These are phyloP conservation scores for Hericium coralloides DNA, from an alignment of 768 basidiomycete genomes.

Conservation along the genomic window DNA sequence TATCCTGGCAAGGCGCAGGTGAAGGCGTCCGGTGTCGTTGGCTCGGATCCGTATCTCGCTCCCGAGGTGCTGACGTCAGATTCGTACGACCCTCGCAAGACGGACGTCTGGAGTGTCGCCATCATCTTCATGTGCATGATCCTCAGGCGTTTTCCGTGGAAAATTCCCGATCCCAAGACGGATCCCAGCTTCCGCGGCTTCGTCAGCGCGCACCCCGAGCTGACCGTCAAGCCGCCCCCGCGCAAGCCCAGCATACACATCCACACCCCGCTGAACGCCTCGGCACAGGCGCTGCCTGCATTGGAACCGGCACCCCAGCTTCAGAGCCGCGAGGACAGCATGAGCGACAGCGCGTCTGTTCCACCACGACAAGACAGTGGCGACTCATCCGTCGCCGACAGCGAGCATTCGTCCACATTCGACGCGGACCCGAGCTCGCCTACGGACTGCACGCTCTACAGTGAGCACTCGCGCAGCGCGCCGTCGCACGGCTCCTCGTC, in stretches of 20 bases:
- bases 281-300: neutral
- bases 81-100: slow-evolving; percentile 90
- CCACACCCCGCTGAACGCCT: neutral
- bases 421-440: neutral
- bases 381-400: neutral
- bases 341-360: neutral
- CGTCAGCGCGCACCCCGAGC: slow-evolving; percentile 87
- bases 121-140: slow-evolving; percentile 99
- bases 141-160: slow-evolving; percentile 96
- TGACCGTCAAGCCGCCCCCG: slow-evolving; percentile 33
- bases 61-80: slow-evolving; percentile 84
- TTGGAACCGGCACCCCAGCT: neutral
- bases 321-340: neutral
- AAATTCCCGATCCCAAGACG: slow-evolving; percentile 89
- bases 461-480: slow-evolving; percentile 3
- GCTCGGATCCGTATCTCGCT: slow-evolving; percentile 96
- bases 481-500: neutral
- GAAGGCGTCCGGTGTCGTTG: slow-evolving; percentile 83
- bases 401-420: neutral
- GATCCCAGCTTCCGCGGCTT: slow-evolving; percentile 90
- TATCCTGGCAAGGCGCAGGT: slow-evolving; percentile 86
- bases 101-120: slow-evolving; percentile 97
- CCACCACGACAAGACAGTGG: neutral
- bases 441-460: slow-evolving; percentile 2
- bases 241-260: neutral